Conservation (phyloP, 2,329 filamentous ascomycete genomes). For the Claviceps humidiphila region DNA sequence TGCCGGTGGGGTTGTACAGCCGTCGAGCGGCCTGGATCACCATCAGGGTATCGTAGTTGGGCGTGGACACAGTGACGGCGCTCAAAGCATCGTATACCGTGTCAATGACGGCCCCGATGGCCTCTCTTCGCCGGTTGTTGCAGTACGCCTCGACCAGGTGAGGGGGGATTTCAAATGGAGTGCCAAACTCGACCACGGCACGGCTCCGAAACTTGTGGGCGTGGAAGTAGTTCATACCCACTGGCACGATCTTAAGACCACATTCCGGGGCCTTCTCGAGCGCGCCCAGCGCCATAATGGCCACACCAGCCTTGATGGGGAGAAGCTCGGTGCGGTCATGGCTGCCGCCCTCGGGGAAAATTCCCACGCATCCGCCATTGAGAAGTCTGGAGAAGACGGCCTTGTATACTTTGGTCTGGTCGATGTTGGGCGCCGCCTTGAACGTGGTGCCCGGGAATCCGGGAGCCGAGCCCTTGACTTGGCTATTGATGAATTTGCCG, state of each 20-base stretch:
- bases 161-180: conserved; percentile 69
- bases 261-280: conserved; percentile 75
- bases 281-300: conserved; percentile 92
- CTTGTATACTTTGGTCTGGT: conserved; percentile 87
- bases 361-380: conserved; percentile 78
- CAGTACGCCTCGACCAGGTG: conserved; percentile 80
- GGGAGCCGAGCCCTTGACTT: conserved; percentile 38
- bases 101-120: conserved; percentile 74
- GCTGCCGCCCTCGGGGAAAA: conserved; percentile 93
- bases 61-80: conserved; percentile 80
- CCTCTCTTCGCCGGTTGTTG: conserved; percentile 69
- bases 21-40: conserved; percentile 87
- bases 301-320: conserved; percentile 89
- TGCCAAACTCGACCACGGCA: conserved; percentile 90
- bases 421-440: conserved; percentile 83
- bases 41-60: conserved; percentile 95
- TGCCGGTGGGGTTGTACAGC: conserved; percentile 87
- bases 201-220: conserved; percentile 95
- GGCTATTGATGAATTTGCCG: conserved; percentile 46
- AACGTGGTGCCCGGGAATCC: conserved; percentile 68
- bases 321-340: conserved; percentile 87
- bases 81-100: conserved; percentile 75
- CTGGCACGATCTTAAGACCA: conserved; percentile 86
- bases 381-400: conserved; percentile 78
- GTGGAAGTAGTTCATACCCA: conserved; percentile 99